Conservation (phyloP, 2,329 filamentous ascomycete species). For the Fusarium clavum region DNA sequence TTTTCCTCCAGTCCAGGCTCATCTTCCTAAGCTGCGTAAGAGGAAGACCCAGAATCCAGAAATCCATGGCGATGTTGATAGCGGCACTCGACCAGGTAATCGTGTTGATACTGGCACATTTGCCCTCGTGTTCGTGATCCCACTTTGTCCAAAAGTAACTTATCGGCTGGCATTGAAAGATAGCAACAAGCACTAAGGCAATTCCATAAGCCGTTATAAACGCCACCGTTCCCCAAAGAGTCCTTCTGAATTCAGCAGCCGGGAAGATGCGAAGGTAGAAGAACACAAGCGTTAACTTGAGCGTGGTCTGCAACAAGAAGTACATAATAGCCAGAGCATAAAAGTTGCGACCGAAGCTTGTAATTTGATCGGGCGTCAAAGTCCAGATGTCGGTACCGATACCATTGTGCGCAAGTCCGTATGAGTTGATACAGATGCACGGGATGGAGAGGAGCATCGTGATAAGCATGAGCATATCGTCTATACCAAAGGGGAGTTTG, state of each 20-base stretch:
- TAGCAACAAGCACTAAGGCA: slow-evolving; percentile 55
- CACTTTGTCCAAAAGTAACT: slow-evolving; percentile 65
- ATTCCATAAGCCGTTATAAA: slow-evolving; percentile 55
- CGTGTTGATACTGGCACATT: slow-evolving; percentile 61
- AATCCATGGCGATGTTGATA: slow-evolving; percentile 63
- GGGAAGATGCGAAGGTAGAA: slow-evolving; percentile 69
- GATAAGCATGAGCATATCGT: slow-evolving; percentile 53
- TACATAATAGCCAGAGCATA: slow-evolving; percentile 59
- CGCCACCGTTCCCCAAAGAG: slow-evolving; percentile 57
- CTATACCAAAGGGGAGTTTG: slow-evolving; percentile 51
- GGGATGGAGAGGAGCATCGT: slow-evolving; percentile 47
- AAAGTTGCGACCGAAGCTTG: slow-evolving; percentile 56
- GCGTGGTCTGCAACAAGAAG: slow-evolving; percentile 59
- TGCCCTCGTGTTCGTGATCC: slow-evolving; percentile 59
- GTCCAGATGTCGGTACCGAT: slow-evolving; percentile 65
- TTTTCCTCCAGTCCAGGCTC: slow-evolving; percentile 60
- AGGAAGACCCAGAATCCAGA: slow-evolving; percentile 65
- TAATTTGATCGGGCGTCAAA: slow-evolving; percentile 55
- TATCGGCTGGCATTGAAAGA: slow-evolving; percentile 65
- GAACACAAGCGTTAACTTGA: slow-evolving; percentile 64
- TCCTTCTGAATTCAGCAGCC: slow-evolving; percentile 48
- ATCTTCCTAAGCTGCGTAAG: slow-evolving; percentile 58
- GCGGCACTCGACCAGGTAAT: slow-evolving; percentile 63
- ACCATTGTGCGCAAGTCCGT: slow-evolving; percentile 54
- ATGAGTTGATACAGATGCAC: slow-evolving; percentile 46